These are phyloP conservation scores for Hymenochaete sp. DNA, from an alignment of 1,284 basidiomycete genomes.

Conservation along the genomic window DNA sequence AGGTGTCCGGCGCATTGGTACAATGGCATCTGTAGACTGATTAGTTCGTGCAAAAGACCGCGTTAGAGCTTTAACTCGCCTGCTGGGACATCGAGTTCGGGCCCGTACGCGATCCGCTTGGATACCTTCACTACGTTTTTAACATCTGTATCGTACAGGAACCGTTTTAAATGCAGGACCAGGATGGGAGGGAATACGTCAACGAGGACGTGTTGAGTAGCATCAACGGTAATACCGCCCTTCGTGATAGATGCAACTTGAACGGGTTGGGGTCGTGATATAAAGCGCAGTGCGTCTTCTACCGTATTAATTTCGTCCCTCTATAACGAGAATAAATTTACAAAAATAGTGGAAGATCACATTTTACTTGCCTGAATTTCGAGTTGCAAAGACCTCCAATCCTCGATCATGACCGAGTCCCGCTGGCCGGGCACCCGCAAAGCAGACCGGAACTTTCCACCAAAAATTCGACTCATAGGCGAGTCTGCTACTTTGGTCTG, in stretches of 20 bases:
- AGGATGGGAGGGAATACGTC: constrained; percentile 82
- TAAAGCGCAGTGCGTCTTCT: constrained; percentile 73
- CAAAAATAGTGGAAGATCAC: constrained; percentile 1
- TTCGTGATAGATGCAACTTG: constrained; percentile 58
- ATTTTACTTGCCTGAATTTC: constrained; percentile 70
- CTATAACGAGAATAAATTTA: constrained; percentile 29
- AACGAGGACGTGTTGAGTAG: constrained; percentile 82
- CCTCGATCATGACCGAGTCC: constrained; percentile 87
- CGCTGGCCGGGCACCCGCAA: constrained; percentile 74
- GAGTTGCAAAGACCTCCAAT: constrained; percentile 83
- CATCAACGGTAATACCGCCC: constrained; percentile 62
- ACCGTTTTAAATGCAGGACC: constrained; percentile 89
- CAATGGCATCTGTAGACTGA: constrained; percentile 52
- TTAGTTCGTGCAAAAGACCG: constrained; percentile 12
- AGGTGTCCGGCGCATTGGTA: constrained; percentile 41
- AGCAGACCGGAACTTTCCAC: constrained; percentile 87
- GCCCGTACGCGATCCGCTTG: constrained; percentile 75
- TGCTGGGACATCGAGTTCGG: constrained; percentile 67
- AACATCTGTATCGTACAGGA: constrained; percentile 76
- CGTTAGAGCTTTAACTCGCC: constrained; percentile 39
- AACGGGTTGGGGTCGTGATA: constrained; percentile 78
- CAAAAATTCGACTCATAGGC: constrained; percentile 87
- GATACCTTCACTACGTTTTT: constrained; percentile 80
- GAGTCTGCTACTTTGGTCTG: constrained; percentile 78
- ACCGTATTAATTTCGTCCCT: constrained; percentile 71